Evolutionary conservation across 2,329 filamentous ascomycete genomes (phyloP), one percentile per base, ranked within the genome.

Genomic region (Paracamarosporium sp.): DNA sequence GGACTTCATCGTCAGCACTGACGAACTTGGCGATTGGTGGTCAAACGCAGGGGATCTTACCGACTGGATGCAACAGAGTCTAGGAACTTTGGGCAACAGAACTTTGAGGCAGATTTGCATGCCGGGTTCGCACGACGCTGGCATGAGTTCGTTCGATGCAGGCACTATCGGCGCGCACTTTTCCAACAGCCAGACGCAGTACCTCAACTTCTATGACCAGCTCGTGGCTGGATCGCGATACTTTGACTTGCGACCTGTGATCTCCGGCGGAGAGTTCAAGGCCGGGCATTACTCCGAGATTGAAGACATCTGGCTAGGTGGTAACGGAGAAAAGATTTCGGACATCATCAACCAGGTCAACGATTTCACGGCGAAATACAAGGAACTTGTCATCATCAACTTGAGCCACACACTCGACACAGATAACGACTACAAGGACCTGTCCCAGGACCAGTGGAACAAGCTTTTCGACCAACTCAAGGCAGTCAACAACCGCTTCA

Each of bases 61-160:
- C 11, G 72, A 75, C 56, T 79, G 77, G 78, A 79, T 79, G 77
- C 73, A 79, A 48, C 71, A 76, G 38, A 76, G 72, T 46, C 64
- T 79, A 43, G 68, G 66, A 2, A 72, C 70, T 4, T 61, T 80
- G 5, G 74, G 73, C 3, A 74, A 75, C 44, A 76, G 81, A 11
- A 76, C 75, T 1, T 65, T 84, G 0, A 78, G 78, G 50, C 76
- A 82, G 28, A 72, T 84, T 17, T 74, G 79, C 47, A 79, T 84
- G 73, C 81, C 81, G 0, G 82, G 81, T 8, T 77, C 79, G 3
- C 81, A 84, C 57, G 80, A 83, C 56, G 73, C 80, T 0, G 82
- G 81, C n/a, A 83, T 84, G 80, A 78, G 74, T 24, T 71, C 59
- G 1, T 80, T 81, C 58, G 77, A 68, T 13, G 63, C 67, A 1